Evolutionary conservation across 1,284 basidiomycete genomes (phyloP).

Genomic region (Ustilago trichophora): DNA sequence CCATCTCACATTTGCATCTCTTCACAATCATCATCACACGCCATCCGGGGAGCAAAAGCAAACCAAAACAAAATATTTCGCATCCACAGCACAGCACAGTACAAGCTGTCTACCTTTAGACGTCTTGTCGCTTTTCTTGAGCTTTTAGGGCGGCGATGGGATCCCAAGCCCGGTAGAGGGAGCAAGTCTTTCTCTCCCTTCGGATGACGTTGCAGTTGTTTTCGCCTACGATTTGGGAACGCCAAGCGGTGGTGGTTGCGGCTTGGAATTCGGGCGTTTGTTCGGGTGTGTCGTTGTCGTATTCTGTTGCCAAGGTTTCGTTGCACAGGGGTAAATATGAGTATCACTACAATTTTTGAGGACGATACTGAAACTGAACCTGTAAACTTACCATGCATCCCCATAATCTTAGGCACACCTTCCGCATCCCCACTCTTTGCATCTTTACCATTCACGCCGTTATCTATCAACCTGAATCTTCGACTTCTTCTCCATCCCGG

Average conservation of each 20-base stretch:
- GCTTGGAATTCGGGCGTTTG: constrained; percentile 34
- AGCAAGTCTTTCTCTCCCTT: constrained; percentile 50
- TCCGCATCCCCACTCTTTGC: constrained; percentile 20
- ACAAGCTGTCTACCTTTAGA: no score
- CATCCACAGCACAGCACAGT: no score
- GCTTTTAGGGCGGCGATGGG: constrained; percentile 41
- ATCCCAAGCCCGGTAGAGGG: constrained; percentile 54
- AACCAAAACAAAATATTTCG: no score
- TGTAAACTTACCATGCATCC: constrained; percentile 47
- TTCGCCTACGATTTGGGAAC: constrained; percentile 15
- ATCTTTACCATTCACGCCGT: constrained; percentile 17
- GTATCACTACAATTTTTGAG: no score
- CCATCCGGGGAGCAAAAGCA: no score
- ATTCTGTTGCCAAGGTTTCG: no score
- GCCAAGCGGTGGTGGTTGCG: constrained; percentile 39
- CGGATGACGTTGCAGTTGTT: constrained; percentile 14
- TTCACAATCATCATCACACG: no score
- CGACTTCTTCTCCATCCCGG: constrained; percentile 56
- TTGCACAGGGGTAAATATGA: no score
- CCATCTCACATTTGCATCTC: no score
- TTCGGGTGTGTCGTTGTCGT: constrained; percentile 16
- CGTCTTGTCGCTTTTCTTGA: no score
- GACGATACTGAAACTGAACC: no score
- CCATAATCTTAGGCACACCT: constrained; percentile 34
- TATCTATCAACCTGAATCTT: constrained; percentile 55